phyloP scores from a whole-genome alignment of 2,329 filamentous ascomycete species.

The Hypoxylon sp. region DNA sequence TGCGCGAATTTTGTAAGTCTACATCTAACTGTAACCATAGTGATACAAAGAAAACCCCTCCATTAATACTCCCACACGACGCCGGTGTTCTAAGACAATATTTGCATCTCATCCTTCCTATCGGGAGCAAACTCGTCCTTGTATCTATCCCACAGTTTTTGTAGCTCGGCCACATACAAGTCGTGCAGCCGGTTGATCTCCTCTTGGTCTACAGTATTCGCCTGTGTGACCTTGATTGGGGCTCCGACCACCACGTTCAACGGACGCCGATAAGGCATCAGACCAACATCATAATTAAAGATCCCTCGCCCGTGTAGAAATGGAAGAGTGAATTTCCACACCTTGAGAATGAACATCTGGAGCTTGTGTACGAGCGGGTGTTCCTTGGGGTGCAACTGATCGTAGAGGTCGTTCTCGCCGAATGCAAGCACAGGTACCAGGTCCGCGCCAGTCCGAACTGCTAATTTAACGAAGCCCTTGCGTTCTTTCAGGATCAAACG shows the following conservation, averaged over 20 bases:
- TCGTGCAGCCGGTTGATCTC: conserved; percentile 87
- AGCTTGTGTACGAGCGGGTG: conserved; percentile 85
- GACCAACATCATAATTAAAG: conserved; percentile 97
- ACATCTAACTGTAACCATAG: conserved; percentile 10
- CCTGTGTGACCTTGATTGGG: conserved; percentile 78
- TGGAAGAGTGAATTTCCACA: conserved; percentile 93
- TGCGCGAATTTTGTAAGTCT: conserved; percentile 14
- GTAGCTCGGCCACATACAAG: conserved; percentile 81
- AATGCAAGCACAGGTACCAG: conserved; percentile 93
- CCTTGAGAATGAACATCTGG: conserved; percentile 86
- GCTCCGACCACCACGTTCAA: conserved; percentile 91
- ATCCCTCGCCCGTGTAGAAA: conserved; percentile 91
- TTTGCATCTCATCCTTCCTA: conserved; percentile 75
- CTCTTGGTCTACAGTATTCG: conserved; percentile 75
- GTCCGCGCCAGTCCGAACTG: conserved; percentile 91
- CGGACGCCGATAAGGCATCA: conserved; percentile 92
- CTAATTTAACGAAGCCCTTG: conserved; percentile 95
- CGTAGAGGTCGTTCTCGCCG: conserved; percentile 96
- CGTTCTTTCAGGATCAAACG: conserved; percentile 85
- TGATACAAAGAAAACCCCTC: conserved; percentile 13
- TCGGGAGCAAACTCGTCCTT: conserved; percentile 80
- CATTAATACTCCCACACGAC: conserved; percentile 8
- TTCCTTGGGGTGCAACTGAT: conserved; percentile 82
- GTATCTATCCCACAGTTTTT: conserved; percentile 81
- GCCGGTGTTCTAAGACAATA: conserved; percentile 60